Evolutionary conservation across 2,329 filamentous ascomycete genomes (phyloP).

Genomic region (Talaromyces marneffei): DNA sequence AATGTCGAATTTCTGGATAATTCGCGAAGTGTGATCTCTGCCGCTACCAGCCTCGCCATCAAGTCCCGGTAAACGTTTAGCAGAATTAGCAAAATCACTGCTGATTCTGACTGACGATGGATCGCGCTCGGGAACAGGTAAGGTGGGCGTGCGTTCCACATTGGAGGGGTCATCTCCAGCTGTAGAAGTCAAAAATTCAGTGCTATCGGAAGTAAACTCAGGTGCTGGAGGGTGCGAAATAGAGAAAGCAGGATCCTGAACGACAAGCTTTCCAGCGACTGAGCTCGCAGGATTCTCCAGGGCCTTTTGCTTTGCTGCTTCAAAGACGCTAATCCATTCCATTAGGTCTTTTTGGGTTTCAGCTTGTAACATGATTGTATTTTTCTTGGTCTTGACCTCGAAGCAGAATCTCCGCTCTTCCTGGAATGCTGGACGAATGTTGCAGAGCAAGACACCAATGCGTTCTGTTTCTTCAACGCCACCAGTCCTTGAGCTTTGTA

Average conservation of each 20-base stretch:
- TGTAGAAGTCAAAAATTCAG: conserved; percentile 58
- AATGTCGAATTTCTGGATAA: conserved; percentile 88
- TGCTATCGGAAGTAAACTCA: conserved; percentile 78
- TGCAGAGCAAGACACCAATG: conserved; percentile 90
- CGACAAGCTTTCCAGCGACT: conserved; percentile 38
- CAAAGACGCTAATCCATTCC: conserved; percentile 90
- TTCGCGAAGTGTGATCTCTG: conserved; percentile 74
- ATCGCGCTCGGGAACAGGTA: conserved; percentile 61
- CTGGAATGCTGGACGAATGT: conserved; percentile 79
- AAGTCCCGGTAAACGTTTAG: conserved; percentile 45
- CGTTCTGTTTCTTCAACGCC: conserved; percentile 94
- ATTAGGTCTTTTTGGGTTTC: conserved; percentile 90
- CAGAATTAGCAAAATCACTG: conserved; percentile 57
- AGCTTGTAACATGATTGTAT: conserved; percentile 80
- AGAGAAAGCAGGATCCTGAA: conserved; percentile 72
- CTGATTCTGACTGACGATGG: conserved; percentile 57
- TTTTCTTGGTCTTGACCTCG: conserved; percentile 96
- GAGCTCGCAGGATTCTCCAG: conserved; percentile 63
- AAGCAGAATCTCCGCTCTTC: conserved; percentile 97
- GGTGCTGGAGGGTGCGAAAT: conserved; percentile 83
- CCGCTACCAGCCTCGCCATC: conserved; percentile 65
- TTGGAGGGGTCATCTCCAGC: conserved; percentile 49
- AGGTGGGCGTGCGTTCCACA: conserved; percentile 57
- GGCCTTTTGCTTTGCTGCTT: conserved; percentile 86
- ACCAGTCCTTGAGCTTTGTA: conserved; percentile 69